Evolutionary conservation across 1,284 basidiomycete species (phyloP).

Genomic region (Cronartium ribicola): DNA sequence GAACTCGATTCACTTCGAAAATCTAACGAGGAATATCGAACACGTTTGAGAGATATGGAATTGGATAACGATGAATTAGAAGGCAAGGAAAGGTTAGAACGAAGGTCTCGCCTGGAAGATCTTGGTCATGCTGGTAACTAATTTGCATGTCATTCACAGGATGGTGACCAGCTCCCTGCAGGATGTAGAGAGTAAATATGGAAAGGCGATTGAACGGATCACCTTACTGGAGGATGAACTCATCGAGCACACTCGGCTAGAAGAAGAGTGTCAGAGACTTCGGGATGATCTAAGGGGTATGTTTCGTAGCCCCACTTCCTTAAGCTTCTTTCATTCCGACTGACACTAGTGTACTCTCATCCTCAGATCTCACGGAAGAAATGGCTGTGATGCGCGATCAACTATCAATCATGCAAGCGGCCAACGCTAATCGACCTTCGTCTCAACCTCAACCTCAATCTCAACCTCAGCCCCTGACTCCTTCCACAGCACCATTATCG

Average conservation of each 20-base stretch:
- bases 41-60: constrained; percentile 67
- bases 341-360: neutral
- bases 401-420: constrained; percentile 2
- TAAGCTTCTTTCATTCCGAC: neutral
- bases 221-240: constrained; percentile 94
- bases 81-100: constrained; percentile 68
- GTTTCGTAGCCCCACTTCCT: neutral
- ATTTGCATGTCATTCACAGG: constrained; percentile 45
- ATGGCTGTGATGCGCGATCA: constrained; percentile 35
- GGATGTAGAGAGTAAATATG: constrained; percentile 86
- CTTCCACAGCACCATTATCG: neutral
- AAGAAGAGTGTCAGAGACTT: constrained; percentile 85
- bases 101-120: too few relatives aligned
- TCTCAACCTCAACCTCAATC: neutral
- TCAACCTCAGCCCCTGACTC: constrained; percentile 1
- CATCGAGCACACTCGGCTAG: constrained; percentile 79
- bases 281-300: constrained; percentile 88
- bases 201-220: constrained; percentile 88
- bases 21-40: constrained; percentile 45
- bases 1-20: constrained; percentile 64
- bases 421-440: neutral
- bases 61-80: constrained; percentile 95
- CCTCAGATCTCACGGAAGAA: constrained; percentile 35
- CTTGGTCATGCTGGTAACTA: too few relatives aligned
- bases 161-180: constrained; percentile 84